Conservation (phyloP, 225 moss, liverwort and hornwort species). For the Lunularia cruciata region DNA sequence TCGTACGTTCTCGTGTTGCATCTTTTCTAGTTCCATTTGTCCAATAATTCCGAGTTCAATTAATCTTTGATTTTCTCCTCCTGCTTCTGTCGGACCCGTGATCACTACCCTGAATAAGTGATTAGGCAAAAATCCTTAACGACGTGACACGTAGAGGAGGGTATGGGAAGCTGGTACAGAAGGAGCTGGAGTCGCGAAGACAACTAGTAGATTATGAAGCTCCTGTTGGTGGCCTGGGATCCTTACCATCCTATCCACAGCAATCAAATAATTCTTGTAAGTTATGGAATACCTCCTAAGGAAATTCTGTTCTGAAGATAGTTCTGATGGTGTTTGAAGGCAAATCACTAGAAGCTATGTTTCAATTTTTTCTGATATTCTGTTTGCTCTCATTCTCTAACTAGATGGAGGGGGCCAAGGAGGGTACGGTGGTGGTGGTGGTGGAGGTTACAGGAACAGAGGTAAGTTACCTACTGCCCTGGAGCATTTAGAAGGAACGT, state of each 20-base stretch:
- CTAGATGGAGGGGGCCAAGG: conserved; percentile 62
- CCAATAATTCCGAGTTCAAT: too few relatives aligned
- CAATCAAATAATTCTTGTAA: conserved; percentile 59
- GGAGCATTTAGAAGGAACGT: too few relatives aligned
- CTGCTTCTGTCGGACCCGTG: neutral
- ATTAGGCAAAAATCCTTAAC: conserved; percentile 42
- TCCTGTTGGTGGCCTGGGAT: conserved; percentile 80
- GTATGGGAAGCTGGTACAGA: conserved; percentile 97
- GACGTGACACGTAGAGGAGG: conserved; percentile 86
- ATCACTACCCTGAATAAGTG: neutral
- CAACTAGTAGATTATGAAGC: conserved; percentile 96
- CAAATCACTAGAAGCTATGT: conserved; percentile 11
- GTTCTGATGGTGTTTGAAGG: neutral
- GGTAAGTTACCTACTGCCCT: too few relatives aligned
- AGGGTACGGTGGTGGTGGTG: conserved; percentile 45
- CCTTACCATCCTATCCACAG: conserved; percentile 57
- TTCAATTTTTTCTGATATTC: neutral
- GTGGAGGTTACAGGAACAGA: conserved; percentile 65
- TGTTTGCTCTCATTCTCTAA: neutral
- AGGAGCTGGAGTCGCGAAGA: conserved; percentile 87
- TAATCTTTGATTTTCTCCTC: neutral
- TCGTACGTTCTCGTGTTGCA: too few relatives aligned
- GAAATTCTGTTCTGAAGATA: neutral
- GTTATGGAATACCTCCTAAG: conserved; percentile 1
- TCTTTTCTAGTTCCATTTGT: too few relatives aligned